Evolutionary conservation across 2,329 filamentous ascomycete genomes (phyloP), one percentile per base, ranked within the genome.

Genomic region (Penicillium aurantiogriseum): DNA sequence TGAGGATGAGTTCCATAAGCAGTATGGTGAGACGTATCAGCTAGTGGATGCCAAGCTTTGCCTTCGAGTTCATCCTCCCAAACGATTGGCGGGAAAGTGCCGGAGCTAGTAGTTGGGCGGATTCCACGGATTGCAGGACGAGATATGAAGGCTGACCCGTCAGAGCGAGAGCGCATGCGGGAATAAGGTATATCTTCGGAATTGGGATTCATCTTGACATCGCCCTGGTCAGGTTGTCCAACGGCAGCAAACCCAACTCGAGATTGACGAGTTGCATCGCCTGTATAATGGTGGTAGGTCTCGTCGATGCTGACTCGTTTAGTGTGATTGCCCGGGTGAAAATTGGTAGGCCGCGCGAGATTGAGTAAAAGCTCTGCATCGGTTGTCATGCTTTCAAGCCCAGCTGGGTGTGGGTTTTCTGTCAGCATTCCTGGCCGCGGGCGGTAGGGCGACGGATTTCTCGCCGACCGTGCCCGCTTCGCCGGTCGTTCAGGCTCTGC

Each of bases 391-490:
- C 73, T 77, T 54, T 76, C 73, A 11, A 71, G 66, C 46, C 69
- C 62, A 35, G 70, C 64, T 35, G 66, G 60, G 61, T 73, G 67
- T 62, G 69, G 72, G 36, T 69, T 63, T 50, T 69, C 66, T 42
- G 71, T 57, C 57, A 65, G 63, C 57, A 63, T 53, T 42, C 62
- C 62, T 52, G 62, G 57, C 56, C 64, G 66, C 56, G 69, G 66
- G 62, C 69, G 67, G 61, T 70, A 61, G 42, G 76, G 79, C 27
- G 79, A 79, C 17, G 77, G 74, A 51, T 81, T 73, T 63, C 82
- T 77, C 65, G 86, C 85, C 43, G 85, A 87, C 61, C 84, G 81
- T 48, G 83, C 79, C 42, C 85, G 80, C 71, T 88, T 88, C 21
- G 82, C 72, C 4, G 84, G 84, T 46, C 82, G 78, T 64, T 85